A percentile compares a stretch with the other conserved stretches of the same genome.
Conservation (phyloP, 2,329 filamentous ascomycete genomes). For the Aspergillus sp. region DNA sequence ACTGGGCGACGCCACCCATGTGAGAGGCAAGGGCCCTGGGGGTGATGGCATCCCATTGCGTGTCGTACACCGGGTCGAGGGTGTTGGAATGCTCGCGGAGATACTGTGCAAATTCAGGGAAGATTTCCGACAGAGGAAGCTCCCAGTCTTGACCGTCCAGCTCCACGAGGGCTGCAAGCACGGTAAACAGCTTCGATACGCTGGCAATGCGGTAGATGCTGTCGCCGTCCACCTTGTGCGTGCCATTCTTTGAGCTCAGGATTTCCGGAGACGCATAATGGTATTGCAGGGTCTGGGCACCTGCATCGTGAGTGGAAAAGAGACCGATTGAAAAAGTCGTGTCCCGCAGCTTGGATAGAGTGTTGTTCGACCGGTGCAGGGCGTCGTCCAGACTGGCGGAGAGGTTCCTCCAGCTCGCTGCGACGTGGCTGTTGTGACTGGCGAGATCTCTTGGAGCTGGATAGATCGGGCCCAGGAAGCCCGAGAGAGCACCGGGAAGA, state of each 20-base stretch:
- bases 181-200: conserved; percentile 41
- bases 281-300: conserved; percentile 33
- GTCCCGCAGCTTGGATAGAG: conserved; percentile 24
- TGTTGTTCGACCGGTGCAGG: conserved; percentile 16
- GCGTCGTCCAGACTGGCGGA: conserved; percentile 23
- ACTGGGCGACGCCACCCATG: conserved; percentile 43
- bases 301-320: conserved; percentile 40
- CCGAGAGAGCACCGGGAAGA: conserved; percentile 6
- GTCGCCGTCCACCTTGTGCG: conserved; percentile 40
- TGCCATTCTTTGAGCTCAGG: conserved; percentile 29
- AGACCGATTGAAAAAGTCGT: conserved; percentile 43
- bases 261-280: conserved; percentile 37
- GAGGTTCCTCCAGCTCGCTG: conserved; percentile 35
- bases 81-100: conserved; percentile 16
- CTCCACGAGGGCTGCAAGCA: conserved; percentile 39
- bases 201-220: conserved; percentile 47
- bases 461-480: conserved; percentile 33
- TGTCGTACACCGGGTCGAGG: conserved; percentile 31
- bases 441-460: conserved; percentile 36
- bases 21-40: conserved; percentile 48
- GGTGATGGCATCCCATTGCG: conserved; percentile 52
- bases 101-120: conserved; percentile 40
- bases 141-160: conserved; percentile 40
- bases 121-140: conserved; percentile 47
- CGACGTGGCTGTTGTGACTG: conserved; percentile 33